Base-by-base conservation (phyloP, 108 stramenopile species). In the Cyclotella baltica region DNA sequence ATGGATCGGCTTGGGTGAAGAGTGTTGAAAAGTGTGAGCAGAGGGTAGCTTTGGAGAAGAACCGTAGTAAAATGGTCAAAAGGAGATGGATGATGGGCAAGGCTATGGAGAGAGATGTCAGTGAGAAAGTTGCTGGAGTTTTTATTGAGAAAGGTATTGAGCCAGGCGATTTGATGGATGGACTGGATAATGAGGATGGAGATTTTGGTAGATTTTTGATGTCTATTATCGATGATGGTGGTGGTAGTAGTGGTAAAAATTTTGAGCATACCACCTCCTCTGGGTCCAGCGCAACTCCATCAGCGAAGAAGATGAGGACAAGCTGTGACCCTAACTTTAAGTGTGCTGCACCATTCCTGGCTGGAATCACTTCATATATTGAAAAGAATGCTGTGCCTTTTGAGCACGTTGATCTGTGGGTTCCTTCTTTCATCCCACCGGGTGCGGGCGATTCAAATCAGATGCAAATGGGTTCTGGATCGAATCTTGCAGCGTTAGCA, bases 381-480 rank as follows among this genome's bases (percentile, higher is more conserved):
- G 86, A 93, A 58, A 59, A 89, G 34, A 84, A 90, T 55, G 47
- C 70, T 34, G 63, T 93, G 5, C 95, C 95, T n/a, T 96, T 96
- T 56, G 95, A 96, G 64, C 90, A 96, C 63, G 75, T 92, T 35
- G 95, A 96, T 81, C 73, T 84, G 5, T 96, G 95, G 95, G 92
- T 93, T 8, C 95, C 95, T 3, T 92, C 92, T 35, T 87, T 84
- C 70, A 80, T 88, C 0, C 65, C 76, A 2, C 62, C 75, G n/a
- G 31, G 20, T 19, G 57, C n/a, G n/a, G n/a, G n/a, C n/a, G n/a
- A 68, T 34, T 31, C 18, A 31, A 15, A 27, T 27, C n/a, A 50
- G 27, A 34, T 34, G 3, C 13, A 22, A 31, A 70, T 9, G 51
- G 51, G 40, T 52, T 62, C 55, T 20, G 57, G 62, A 43, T 59